Evolutionary conservation across 1,284 basidiomycete species (phyloP).

Genomic region (Trichosporon ovoides): DNA sequence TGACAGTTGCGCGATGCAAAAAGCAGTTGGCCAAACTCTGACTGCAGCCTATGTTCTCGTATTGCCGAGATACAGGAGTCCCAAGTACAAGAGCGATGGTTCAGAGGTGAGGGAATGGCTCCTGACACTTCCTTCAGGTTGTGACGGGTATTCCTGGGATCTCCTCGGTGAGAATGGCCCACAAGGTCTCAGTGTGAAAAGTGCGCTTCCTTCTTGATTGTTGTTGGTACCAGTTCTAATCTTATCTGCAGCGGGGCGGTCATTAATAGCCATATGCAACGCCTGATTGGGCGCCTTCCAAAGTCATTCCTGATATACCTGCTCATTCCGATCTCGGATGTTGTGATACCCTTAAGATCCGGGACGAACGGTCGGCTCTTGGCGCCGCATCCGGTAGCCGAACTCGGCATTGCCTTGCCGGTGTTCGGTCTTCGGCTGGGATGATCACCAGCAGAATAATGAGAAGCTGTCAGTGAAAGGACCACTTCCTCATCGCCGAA

Average conservation of each 20-base stretch:
- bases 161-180: slow-evolving; percentile 31
- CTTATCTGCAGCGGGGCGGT: slow-evolving; percentile 19
- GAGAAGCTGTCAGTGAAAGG: too few species aligned
- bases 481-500: too few species aligned
- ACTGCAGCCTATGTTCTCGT: slow-evolving; percentile 30
- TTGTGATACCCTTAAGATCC: not conserved
- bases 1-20: not conserved
- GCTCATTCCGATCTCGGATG: not conserved
- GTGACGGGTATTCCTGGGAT: slow-evolving; percentile 32
- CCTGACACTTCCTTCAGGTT: slow-evolving; percentile 25
- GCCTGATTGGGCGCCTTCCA: too few species aligned
- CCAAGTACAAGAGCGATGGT: slow-evolving; percentile 19
- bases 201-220: too few species aligned
- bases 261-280: slow-evolving; percentile 14
- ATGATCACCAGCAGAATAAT: too few species aligned
- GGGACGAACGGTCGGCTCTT: too few species aligned
- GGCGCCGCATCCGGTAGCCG: too few species aligned
- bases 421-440: too few species aligned
- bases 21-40: not conserved
- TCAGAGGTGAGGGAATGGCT: slow-evolving; percentile 34
- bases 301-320: not conserved
- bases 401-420: too few species aligned
- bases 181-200: slow-evolving; percentile 36
- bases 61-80: slow-evolving; percentile 18
- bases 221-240: slow-evolving; percentile 12